A percentile compares a stretch with the other conserved stretches of the same genome.
Evolutionary conservation across 2,329 filamentous ascomycete genomes (phyloP).

Genomic region (Aspergillus bombycis): DNA sequence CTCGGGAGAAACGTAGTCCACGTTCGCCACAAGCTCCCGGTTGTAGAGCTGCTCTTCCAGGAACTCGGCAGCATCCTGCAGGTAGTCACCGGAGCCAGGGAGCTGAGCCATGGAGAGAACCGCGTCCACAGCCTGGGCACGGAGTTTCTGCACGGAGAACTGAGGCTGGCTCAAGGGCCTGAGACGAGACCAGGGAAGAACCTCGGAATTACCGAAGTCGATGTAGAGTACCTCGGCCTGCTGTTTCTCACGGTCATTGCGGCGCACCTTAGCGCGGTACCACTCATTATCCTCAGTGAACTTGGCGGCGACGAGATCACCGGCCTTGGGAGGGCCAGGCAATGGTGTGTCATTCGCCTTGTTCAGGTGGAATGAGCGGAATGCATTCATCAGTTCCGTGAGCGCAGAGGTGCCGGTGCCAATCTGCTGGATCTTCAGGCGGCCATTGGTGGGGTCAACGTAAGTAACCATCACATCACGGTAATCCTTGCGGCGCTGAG

Average conservation of each 20-base stretch:
- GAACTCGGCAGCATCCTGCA: constrained; percentile 75
- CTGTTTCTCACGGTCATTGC: constrained; percentile 89
- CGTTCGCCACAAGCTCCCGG: constrained; percentile 82
- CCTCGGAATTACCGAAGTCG: constrained; percentile 95
- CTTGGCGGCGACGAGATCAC: constrained; percentile 86
- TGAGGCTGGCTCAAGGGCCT: constrained; percentile 77
- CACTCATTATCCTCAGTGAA: constrained; percentile 89
- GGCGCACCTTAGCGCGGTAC: constrained; percentile 89
- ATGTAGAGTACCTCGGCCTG: constrained; percentile 90
- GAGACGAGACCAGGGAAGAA: constrained; percentile 79
- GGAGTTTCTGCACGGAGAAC: constrained; percentile 80
- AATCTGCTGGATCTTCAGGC: constrained; percentile 88
- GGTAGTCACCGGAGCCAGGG: constrained; percentile 79
- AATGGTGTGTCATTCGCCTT: constrained; percentile 77
- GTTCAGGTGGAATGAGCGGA: constrained; percentile 87
- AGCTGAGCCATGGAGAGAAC: constrained; percentile 88
- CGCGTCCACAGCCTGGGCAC: constrained; percentile 84
- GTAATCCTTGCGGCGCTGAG: constrained; percentile 80
- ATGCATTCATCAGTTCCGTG: constrained; percentile 85
- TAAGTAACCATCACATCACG: constrained; percentile 92
- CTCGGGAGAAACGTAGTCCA: constrained; percentile 83
- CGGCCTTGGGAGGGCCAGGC: constrained; percentile 78
- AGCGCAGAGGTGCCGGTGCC: constrained; percentile 83
- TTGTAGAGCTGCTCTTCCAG: constrained; percentile 75
- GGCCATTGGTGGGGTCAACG: constrained; percentile 74